Evolutionary conservation across 2,329 filamentous ascomycete genomes (phyloP).

Genomic region (Penicillium sp.): DNA sequence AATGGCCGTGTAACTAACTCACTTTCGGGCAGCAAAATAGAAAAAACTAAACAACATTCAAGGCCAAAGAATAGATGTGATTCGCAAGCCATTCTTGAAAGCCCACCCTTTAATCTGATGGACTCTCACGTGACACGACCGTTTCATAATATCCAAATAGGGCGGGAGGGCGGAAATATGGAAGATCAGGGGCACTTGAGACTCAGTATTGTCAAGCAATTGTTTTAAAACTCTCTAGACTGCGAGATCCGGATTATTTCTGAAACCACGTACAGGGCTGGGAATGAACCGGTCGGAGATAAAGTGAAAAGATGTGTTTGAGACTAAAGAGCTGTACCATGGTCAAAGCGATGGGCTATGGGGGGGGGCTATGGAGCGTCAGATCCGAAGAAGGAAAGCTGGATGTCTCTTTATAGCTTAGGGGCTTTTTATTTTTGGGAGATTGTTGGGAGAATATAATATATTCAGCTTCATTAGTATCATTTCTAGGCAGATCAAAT

Average conservation of each 20-base stretch:
- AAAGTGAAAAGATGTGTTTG: not conserved
- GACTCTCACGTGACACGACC: constrained; percentile 13
- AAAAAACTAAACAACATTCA: not conserved
- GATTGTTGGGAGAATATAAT: not conserved
- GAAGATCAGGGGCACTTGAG: not conserved
- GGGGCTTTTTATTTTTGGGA: not conserved
- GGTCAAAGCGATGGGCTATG: not conserved
- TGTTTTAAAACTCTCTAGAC: not conserved
- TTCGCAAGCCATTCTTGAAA: not conserved
- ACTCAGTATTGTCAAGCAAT: too few relatives aligned
- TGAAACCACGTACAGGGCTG: not conserved
- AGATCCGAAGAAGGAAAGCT: not conserved
- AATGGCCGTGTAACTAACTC: too few relatives aligned
- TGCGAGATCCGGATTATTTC: not conserved
- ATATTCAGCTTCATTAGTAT: not conserved
- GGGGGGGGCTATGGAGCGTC: not conserved
- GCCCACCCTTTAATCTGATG: not conserved
- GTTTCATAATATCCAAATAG: constrained; percentile 17
- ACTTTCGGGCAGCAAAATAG: not conserved
- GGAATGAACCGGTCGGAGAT: not conserved
- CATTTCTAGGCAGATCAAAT: not conserved
- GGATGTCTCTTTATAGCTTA: not conserved
- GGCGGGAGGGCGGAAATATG: constrained; percentile 4
- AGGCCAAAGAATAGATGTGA: not conserved
- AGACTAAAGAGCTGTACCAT: not conserved